Base-by-base conservation (phyloP, 805 yeast genomes). In the Ogataea ganodermae region DNA sequence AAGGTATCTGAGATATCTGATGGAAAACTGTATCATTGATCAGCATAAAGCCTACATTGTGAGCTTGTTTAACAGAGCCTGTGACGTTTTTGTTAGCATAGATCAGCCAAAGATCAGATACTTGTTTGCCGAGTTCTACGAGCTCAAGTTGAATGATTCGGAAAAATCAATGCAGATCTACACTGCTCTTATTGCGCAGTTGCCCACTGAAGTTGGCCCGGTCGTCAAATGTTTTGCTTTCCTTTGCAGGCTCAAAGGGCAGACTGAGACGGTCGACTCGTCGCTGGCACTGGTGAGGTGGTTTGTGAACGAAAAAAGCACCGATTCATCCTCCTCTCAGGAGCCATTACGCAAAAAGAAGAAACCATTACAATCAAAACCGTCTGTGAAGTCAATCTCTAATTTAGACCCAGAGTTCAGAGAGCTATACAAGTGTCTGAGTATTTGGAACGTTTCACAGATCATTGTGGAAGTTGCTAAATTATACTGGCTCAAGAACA, bases 1-100 rank as follows among this genome's bases (percentile, higher is more conserved):
- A 14, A 75, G 75, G 45, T 91, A 86, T 60, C 49, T 80, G 6
- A 66, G 76, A 2, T 89, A 83, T 76, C 57, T 80, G 21, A 65
- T 76, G 18, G 56, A 55, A 2, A 52, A 56, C 50, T 44, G 57
- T 2, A 54, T 59, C 2, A 59, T 63, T 24, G 70, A 65, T 2
- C 60, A 61, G 10, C 65, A 75, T 20, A 65, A 76, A 18, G 61
- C 66, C 0, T 37, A 24, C n/a, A 54, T 67, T 14, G 13, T 54
- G 5, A 40, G 48, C 5, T 59, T 79, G 0, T 88, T 83, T 57
- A 65, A 74, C 37, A 71, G 76, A 55, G 90, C 85, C 1, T 66
- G 73, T 32, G 60, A 73, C 48, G 50, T 64, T 46, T 66, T 68
- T 62, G 51, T 78, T 44, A 63, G 68, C 21, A 46, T 44, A 1